Conservation (phyloP, 768 basidiomycete species). For the Trametes coccinea region DNA sequence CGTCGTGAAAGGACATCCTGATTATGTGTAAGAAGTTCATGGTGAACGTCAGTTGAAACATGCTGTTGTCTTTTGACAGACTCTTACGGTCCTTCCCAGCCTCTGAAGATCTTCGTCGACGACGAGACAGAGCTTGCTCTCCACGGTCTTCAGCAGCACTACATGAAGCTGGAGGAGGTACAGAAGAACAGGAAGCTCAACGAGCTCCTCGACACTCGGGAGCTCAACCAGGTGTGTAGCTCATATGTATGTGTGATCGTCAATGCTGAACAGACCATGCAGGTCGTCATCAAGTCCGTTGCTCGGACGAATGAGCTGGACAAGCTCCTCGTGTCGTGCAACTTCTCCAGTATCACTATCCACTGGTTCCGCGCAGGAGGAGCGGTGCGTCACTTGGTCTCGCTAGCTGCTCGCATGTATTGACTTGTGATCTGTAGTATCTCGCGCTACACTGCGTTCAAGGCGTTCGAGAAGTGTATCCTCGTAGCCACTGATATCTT, state of each 20-base stretch:
- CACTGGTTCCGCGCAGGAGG: constrained; percentile 95
- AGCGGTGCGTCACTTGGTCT: constrained; percentile 65
- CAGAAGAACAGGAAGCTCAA: constrained; percentile 97
- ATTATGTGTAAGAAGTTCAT: constrained; percentile 99
- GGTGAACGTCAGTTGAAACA: constrained; percentile 80
- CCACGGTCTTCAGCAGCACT: constrained; percentile 98
- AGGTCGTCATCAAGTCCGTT: constrained; percentile 99
- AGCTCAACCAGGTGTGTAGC: constrained; percentile 89
- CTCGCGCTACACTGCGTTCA: constrained; percentile 94
- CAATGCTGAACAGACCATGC: not conserved
- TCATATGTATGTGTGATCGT: not conserved
- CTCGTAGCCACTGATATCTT: constrained; percentile 99
- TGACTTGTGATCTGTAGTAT: constrained; percentile 54
- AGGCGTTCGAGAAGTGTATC: constrained; percentile 99
- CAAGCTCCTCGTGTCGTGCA: constrained; percentile 93
- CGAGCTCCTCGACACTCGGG: constrained; percentile 90
- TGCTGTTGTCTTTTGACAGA: not conserved
- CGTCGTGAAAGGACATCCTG: constrained; percentile 94
- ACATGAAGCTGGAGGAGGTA: constrained; percentile 92
- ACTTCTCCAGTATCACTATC: constrained; percentile 97
- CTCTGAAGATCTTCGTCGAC: constrained; percentile 98
- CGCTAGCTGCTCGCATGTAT: constrained; percentile 8
- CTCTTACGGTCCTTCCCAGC: constrained; percentile 48
- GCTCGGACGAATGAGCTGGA: constrained; percentile 95
- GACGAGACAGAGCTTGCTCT: constrained; percentile 98